Conservation (phyloP, 768 basidiomycete genomes). For the Hypholoma sublateritium region DNA sequence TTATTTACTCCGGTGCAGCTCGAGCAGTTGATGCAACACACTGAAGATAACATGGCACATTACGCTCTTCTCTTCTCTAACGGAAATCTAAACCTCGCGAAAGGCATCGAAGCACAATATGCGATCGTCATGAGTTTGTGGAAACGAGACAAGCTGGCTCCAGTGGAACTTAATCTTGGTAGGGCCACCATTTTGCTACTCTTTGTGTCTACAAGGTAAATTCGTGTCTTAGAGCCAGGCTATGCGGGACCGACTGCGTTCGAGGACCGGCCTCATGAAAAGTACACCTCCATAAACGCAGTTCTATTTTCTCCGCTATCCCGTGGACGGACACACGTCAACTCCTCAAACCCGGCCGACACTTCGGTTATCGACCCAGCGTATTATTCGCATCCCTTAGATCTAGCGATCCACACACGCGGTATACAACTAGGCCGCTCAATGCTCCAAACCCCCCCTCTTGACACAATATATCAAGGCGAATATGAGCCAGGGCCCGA, state of each 20-base stretch:
- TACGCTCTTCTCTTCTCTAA: constrained; percentile 30
- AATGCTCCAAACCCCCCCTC: constrained; percentile 27
- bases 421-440: constrained; percentile 29
- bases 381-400: constrained; percentile 35
- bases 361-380: constrained; percentile 50
- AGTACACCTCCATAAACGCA: constrained; percentile 32
- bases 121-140: constrained; percentile 23
- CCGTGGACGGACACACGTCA: constrained; percentile 47
- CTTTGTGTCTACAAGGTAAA: background rate
- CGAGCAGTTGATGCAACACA: constrained; percentile 14
- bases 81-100: constrained; percentile 27
- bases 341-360: constrained; percentile 38
- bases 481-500: constrained; percentile 32
- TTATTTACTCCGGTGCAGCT: constrained; percentile 22
- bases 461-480: constrained; percentile 26
- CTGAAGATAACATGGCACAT: constrained; percentile 18
- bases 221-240: constrained; percentile 25
- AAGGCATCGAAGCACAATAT: constrained; percentile 31
- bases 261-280: constrained; percentile 21
- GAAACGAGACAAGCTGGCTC: constrained; percentile 20
- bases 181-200: background rate
- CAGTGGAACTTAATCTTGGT: constrained; percentile 31
- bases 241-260: constrained; percentile 27
- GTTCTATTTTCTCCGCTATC: constrained; percentile 37
- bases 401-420: constrained; percentile 30